Evolutionary conservation across 2,329 filamentous ascomycete species (phyloP), one percentile per base, ranked within the genome.

Genomic region (Proliferodiscus dingleyae): DNA sequence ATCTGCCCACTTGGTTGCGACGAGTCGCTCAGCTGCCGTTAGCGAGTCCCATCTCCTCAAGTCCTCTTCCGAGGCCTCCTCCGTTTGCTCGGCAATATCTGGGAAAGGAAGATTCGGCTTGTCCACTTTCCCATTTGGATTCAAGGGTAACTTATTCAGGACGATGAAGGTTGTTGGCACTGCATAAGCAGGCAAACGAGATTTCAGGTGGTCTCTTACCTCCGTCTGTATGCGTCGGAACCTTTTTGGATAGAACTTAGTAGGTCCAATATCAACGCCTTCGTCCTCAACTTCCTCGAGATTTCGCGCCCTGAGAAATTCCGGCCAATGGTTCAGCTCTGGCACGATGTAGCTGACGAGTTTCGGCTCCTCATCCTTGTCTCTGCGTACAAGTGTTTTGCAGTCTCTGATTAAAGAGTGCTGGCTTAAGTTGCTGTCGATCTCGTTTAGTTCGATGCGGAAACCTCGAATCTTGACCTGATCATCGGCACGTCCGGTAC

Each of bases 381-480:
- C 84, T 66, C 88, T 80, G 64, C 88, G 80, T 3, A 97, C 80
- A 2, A 97, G 70, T 0, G 91, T 97, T 55, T 88, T 83, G 66
- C 86, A 89, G 55, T 97, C 91, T 32, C 88, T 77, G 19, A 97
- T 78, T 19, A 94, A 68, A 1, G 79, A 81, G 66, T 87, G 80
- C 36, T 81, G 77, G 43, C 81, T 85, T 37, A 96, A 70, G 64
- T 95, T 84, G 33, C 75, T 85, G 65, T 97, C 90, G 55, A 97
- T 96, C 56, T 97, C 93, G 52, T 85, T 85, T 37, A 97, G 81
- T 68, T 98, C 93, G 56, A 98, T 95, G 50, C 91, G 78, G 74
- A 96, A 97, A 1, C 91, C 91, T 49, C 93, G 85, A 54, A 97
- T 91, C 73, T 97, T 98, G 70, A 96, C 87, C 64, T 97, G 91